Percentiles rank a stretch among this genome's conserved stretches.
These are phyloP conservation scores for Diaporthe sp. DNA, from an alignment of 2,329 filamentous ascomycete species.

Conservation along the genomic window DNA sequence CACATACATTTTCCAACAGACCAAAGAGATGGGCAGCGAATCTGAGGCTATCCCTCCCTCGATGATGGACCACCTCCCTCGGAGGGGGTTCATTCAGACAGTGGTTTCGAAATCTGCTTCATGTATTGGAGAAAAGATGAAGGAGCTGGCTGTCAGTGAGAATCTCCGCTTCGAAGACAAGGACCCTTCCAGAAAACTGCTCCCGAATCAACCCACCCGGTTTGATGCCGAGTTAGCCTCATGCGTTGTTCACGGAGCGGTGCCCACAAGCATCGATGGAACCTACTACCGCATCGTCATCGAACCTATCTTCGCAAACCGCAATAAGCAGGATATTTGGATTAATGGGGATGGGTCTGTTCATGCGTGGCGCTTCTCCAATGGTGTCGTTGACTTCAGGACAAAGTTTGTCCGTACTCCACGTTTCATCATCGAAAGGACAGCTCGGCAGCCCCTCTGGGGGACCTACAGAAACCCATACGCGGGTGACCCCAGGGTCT, in stretches of 20 bases:
- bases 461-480: conserved; percentile 3
- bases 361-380: conserved; percentile 19
- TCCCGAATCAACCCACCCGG: background rate
- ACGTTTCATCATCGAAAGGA: conserved; percentile 1
- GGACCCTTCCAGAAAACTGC: background rate
- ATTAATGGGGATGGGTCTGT: background rate
- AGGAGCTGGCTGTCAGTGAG: conserved; percentile 1
- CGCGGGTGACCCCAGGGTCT: background rate
- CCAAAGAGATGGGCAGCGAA: background rate
- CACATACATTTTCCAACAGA: background rate
- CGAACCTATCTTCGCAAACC: background rate
- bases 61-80: conserved; percentile 3
- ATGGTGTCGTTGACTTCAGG: conserved; percentile 3
- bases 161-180: background rate
- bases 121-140: background rate
- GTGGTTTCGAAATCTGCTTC: background rate
- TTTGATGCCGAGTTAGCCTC: conserved; percentile 11
- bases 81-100: background rate
- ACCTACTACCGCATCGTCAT: conserved; percentile 1
- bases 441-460: background rate
- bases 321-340: conserved; percentile 11
- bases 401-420: conserved; percentile 2
- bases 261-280: conserved; percentile 4
- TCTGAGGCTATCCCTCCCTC: background rate
- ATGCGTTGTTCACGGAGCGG: background rate